Evolutionary conservation across 805 yeast genomes (phyloP), one percentile per base, ranked within the genome.

Genomic region (Yamadazyma phyllophila): DNA sequence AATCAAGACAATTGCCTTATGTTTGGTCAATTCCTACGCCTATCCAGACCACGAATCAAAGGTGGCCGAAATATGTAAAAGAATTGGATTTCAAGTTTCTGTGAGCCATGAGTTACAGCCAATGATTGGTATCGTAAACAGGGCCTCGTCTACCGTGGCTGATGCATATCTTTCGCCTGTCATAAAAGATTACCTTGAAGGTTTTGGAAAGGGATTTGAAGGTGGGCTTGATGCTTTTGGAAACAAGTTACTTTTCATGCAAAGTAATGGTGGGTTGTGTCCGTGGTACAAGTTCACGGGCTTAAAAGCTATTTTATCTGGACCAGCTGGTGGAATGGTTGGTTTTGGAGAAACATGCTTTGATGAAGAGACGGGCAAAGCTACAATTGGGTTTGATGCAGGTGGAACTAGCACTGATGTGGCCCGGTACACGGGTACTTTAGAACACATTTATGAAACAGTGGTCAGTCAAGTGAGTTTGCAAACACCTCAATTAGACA

Each of bases 321-420:
- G 98, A 2, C 98, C 98, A 2, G 98, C 98, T 8, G 98, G 98
- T 32, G 98, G 98, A 41, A 96, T 92, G 47, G 97, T 92, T 29
- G 98, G 98, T 0, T 88, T 82, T 56, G 88, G 96, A 0, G 76
- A 80, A 43, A 91, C 98, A 0, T 87, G 96, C 50, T 88, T 75
- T 60, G 79, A 75, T 49, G 33, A 49, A 20, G 41, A 27, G 1
- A 24, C 54, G 2, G 29, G 49, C 15, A 55, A 46, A 35, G 71
- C 71, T 14, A 67, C 73, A 26, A 63, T 71, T 26, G 76, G 76
- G 1, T 61, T 61, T 48, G 68, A 72, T 55, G 73, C 73, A 44
- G 77, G 77, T 35, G 77, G 77, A 17, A 72, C 77, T 1, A 69
- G 74, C 17, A 72, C 77, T 2, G 77, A 72, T 46, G 76, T 72